A percentile compares a stretch with the other conserved stretches of the same genome.
These are phyloP conservation scores for Neospermospora avenae DNA, from an alignment of 2,329 filamentous ascomycete species.

Conservation along the genomic window DNA sequence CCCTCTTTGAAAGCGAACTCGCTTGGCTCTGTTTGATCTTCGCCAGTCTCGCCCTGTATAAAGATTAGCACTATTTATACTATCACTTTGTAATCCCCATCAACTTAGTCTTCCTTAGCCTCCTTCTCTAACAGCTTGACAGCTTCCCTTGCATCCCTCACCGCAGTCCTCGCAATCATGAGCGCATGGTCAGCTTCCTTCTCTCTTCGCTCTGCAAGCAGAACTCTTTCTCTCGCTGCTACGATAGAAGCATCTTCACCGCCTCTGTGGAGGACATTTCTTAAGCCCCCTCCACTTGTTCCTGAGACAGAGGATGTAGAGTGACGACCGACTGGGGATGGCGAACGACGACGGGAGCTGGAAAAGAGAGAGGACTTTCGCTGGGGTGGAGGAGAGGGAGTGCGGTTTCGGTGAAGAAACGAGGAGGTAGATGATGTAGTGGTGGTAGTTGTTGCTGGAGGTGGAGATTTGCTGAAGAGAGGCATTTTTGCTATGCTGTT, in stretches of 20 bases:
- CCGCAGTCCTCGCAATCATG: slow-evolving; percentile 53
- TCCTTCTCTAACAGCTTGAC: slow-evolving; percentile 62
- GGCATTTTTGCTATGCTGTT: slow-evolving; percentile 13
- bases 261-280: no score
- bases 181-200: slow-evolving; percentile 62
- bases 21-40: slow-evolving; percentile 15
- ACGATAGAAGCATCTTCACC: slow-evolving; percentile 59
- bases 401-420: no score
- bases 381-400: no score
- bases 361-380: no score
- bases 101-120: slow-evolving; percentile 38
- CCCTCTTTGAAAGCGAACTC: slow-evolving; percentile 11
- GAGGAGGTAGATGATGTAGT: not conserved
- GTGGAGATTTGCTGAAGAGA: slow-evolving; percentile 18
- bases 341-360: no score
- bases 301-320: not conserved
- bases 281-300: no score
- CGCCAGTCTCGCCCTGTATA: slow-evolving; percentile 9
- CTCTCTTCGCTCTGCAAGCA: slow-evolving; percentile 61
- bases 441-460: not conserved
- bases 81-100: not conserved
- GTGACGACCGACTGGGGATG: no score
- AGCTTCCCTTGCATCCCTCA: slow-evolving; percentile 61
- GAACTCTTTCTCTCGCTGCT: slow-evolving; percentile 58
- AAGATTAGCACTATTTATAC: not conserved